phyloP scores from a whole-genome alignment of 768 basidiomycete species.

The Auriscalpium orientale region DNA sequence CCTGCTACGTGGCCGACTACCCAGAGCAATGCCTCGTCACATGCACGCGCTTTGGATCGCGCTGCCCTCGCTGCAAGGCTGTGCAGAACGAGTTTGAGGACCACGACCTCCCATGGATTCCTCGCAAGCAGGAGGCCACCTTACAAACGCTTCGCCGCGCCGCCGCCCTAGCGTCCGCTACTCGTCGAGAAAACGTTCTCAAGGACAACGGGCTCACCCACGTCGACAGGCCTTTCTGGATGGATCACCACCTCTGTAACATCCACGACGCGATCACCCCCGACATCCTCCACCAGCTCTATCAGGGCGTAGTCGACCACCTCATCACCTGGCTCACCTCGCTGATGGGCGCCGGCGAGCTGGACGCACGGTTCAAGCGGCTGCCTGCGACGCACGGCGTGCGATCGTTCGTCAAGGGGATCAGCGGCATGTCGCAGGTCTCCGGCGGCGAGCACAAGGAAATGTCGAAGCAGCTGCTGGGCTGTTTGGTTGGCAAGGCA shows the following conservation, averaged over 20 bases:
- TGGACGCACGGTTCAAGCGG: not conserved
- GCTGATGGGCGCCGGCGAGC: not conserved
- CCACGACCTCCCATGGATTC: not conserved
- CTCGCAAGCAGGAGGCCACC: not conserved
- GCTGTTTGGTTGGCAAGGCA: not conserved
- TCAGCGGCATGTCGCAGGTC: not conserved
- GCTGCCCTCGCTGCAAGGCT: conserved; percentile 1
- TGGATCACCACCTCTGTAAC: conserved; percentile 4
- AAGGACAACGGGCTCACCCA: not conserved
- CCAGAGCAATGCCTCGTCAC: conserved; percentile 20
- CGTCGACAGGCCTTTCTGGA: conserved; percentile 14
- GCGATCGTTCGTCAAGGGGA: not conserved
- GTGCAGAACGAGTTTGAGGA: not conserved
- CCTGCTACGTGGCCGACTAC: conserved; percentile 15
- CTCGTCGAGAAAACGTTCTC: not conserved
- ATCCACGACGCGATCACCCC: conserved; percentile 12
- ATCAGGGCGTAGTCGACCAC: conserved; percentile 13
- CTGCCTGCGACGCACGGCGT: not conserved
- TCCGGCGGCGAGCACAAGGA: not conserved
- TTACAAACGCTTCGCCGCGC: not conserved
- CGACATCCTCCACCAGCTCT: conserved; percentile 17
- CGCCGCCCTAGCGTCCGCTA: not conserved
- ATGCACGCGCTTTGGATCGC: not conserved
- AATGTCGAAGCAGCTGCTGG: not conserved
- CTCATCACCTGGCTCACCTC: conserved; percentile 2